Percentiles rank a stretch among this genome's conserved stretches.
phyloP scores from a whole-genome alignment of 2,329 filamentous ascomycete species.

The Penicillium corylophilum region DNA sequence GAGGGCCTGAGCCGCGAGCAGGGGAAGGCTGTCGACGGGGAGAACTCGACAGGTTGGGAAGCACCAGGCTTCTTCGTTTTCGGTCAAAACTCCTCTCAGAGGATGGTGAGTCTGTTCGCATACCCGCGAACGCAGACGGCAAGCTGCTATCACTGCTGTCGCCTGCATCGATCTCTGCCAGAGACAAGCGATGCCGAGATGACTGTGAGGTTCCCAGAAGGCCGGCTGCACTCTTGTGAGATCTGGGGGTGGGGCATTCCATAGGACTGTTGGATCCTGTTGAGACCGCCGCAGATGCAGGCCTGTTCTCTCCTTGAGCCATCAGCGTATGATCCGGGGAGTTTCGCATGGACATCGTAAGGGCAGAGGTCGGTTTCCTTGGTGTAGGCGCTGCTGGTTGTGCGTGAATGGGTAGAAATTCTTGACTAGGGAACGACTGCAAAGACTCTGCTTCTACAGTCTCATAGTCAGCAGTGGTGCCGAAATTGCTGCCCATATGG shows the following conservation, averaged over 20 bases:
- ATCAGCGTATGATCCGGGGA: conserved; percentile 51
- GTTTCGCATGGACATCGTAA: conserved; percentile 57
- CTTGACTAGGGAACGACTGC: conserved; percentile 11
- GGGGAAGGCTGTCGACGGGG: conserved; percentile 87
- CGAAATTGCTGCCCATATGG: conserved; percentile 4
- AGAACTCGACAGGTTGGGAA: conserved; percentile 71
- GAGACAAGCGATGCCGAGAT: conserved; percentile 73
- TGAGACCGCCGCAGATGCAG: conserved; percentile 65
- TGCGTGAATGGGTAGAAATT: conserved; percentile 5
- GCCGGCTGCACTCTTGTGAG: conserved; percentile 63
- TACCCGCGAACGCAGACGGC: conserved; percentile 69
- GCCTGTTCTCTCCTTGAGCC: conserved; percentile 47
- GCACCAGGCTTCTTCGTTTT: conserved; percentile 81
- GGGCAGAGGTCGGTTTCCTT: conserved; percentile 44
- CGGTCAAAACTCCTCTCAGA: conserved; percentile 84
- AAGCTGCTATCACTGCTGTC: conserved; percentile 81
- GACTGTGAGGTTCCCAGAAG: conserved; percentile 57
- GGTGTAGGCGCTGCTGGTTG: conserved; percentile 16
- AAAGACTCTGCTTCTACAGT: conserved; percentile 8
- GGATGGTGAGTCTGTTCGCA: conserved; percentile 83
- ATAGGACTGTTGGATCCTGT: conserved; percentile 86
- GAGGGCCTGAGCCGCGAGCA: conserved; percentile 69
- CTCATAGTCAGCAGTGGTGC: conserved; percentile 1
- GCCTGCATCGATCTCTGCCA: conserved; percentile 82
- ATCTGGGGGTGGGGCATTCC: conserved; percentile 87